Percentiles rank a stretch among this genome's conserved stretches.
These are phyloP conservation scores for Dacryopinax primogenitus DNA, from an alignment of 768 basidiomycete genomes.

Conservation along the genomic window DNA sequence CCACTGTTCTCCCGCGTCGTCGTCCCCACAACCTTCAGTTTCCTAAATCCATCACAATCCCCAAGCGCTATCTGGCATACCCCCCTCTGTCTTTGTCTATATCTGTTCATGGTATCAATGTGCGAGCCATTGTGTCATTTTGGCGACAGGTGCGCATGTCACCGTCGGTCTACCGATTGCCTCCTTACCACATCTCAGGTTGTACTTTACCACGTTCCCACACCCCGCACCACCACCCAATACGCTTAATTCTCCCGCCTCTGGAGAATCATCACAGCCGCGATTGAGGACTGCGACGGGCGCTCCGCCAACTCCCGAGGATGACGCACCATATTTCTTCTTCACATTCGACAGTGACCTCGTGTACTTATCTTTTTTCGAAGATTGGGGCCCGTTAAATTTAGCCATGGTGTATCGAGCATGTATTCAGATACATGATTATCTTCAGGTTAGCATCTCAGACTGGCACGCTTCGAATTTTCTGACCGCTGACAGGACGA, in stretches of 20 bases:
- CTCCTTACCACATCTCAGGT: slow-evolving; percentile 31
- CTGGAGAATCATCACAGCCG: slow-evolving; percentile 38
- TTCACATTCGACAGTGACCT: slow-evolving; percentile 90
- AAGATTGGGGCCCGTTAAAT: slow-evolving; percentile 89
- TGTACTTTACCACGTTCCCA: slow-evolving; percentile 83
- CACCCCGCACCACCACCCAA: slow-evolving; percentile 57
- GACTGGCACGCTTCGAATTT: slow-evolving; percentile 6
- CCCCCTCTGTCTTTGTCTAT: not conserved
- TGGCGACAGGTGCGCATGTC: slow-evolving; percentile 48
- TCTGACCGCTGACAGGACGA: slow-evolving; percentile 43
- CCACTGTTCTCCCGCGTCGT: not conserved
- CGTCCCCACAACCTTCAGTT: not conserved
- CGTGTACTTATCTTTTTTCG: slow-evolving; percentile 83
- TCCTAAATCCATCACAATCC: not conserved
- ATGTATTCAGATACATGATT: slow-evolving; percentile 81
- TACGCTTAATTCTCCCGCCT: slow-evolving; percentile 43
- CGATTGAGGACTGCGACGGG: slow-evolving; percentile 50
- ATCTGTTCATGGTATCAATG: not conserved
- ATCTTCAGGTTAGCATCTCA: slow-evolving; percentile 48
- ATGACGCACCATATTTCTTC: slow-evolving; percentile 68
- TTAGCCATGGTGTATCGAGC: slow-evolving; percentile 87
- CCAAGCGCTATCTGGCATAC: not conserved
- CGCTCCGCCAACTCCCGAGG: slow-evolving; percentile 52
- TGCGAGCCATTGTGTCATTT: slow-evolving; percentile 74
- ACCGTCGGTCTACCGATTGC: not conserved